Evolutionary conservation across 139 green algal species (phyloP), one percentile per base, ranked within the genome.

Genomic region (Micractinium conductrix): DNA sequence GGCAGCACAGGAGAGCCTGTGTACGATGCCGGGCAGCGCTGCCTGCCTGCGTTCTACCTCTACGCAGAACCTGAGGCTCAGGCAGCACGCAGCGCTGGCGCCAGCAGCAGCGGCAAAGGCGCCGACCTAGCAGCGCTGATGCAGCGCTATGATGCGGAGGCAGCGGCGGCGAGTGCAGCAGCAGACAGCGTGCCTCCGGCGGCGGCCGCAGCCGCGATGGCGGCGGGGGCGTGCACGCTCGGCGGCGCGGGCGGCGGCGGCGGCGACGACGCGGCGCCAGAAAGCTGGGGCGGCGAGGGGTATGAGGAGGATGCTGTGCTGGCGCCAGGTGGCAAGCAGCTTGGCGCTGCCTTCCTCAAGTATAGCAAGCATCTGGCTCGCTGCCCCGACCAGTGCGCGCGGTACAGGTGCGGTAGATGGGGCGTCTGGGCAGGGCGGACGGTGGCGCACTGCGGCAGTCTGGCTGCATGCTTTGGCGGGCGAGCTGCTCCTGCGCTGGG

Each of bases 271-370:
- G 65, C 65, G 33, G 37, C 12, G 33, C 33, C 62, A n/a, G 87
- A 80, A 43, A 71, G 74, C 0, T 96, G 93, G 93, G 89, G 65
- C 4, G 89, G 89, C 0, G 93, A 96, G 81, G 87, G 83, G 3
- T 96, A 95, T 48, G 93, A 96, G 81, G 75, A 90, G 62, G 91
- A 93, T 33, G 48, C 50, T 21, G 78, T 94, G 74, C 83, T 90
- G 37, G 76, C 38, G 58, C 76, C 37, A 28, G 28, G 26, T n/a
- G 76, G 76, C 58, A 72, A 38, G 58, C 55, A 70, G 0, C 88
- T 85, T 0, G 85, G 90, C 55, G 42, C 69, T 2, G 21, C 62
- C 10, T 95, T 92, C 68, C 81, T 94, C 24, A 94, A 92, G 81
- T 96, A 93, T 67, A 83, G 67, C 37, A 88, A 90, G 65, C 83